Percentiles rank a stretch among this genome's conserved stretches.
Conservation (phyloP, 1,284 basidiomycete genomes). For the Marasmius fiardii region DNA sequence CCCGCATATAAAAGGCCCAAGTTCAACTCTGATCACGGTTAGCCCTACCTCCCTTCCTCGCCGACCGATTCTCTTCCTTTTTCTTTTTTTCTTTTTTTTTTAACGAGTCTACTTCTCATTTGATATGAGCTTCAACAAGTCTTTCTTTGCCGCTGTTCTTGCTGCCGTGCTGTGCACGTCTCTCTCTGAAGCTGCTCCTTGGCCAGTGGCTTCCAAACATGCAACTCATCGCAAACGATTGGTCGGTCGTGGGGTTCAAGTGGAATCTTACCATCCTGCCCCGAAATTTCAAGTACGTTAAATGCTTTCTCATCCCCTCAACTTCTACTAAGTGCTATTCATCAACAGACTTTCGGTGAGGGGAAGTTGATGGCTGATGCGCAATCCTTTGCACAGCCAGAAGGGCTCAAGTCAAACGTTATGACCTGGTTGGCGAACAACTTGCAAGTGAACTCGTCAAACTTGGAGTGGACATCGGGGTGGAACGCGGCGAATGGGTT, state of each 20-base stretch:
- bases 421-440: conserved; percentile 31
- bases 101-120: conserved; percentile 5
- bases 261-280: conserved; percentile 39
- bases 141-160: conserved; percentile 18
- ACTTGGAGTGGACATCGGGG: conserved; percentile 31
- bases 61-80: neutral
- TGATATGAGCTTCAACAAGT: conserved; percentile 16
- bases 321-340: neutral
- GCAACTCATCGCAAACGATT: conserved; percentile 23
- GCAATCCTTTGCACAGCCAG: conserved; percentile 24
- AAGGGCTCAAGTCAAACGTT: conserved; percentile 27
- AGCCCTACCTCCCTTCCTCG: neutral
- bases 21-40: no score
- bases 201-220: conserved; percentile 7
- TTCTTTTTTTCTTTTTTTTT: neutral
- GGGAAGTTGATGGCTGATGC: conserved; percentile 35
- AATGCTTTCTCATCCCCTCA: neutral
- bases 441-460: conserved; percentile 24
- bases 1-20: no score
- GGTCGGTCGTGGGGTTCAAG: conserved; percentile 26
- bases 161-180: conserved; percentile 20
- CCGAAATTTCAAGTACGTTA: conserved; percentile 33
- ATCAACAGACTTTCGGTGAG: conserved; percentile 36
- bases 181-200: conserved; percentile 16
- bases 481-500: conserved; percentile 24